Base-by-base conservation (phyloP, 257 asterid species). In the Scutellaria barbata region DNA sequence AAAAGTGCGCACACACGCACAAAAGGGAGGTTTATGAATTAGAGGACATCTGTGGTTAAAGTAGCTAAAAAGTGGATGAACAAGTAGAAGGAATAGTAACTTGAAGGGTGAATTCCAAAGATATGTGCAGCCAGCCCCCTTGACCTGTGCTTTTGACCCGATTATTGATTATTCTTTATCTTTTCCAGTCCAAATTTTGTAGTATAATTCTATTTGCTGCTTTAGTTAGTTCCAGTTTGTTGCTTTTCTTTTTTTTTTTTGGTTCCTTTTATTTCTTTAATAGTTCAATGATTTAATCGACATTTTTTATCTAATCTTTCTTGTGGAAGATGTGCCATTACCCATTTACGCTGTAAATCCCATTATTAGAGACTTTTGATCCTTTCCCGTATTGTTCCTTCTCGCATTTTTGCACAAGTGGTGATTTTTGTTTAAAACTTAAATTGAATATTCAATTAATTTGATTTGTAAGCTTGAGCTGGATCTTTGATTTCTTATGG, bases 121-220 rank as follows among this genome's bases (percentile, higher is more conserved):
- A 25, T 45, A 17, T 12, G 40, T 59, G 63, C 25, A 22, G 25
- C 25, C 68, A 33, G 40, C 30, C 53, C 55, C 77, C 22, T 37
- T 17, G 4, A 37, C 22, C 64, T 62, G n/a, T n/a, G n/a, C n/a
- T n/a, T n/a, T n/a, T n/a, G n/a, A n/a, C n/a, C n/a, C n/a, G n/a
- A 66, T 47, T 25, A 4, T 63, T 71, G 22, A 35, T 37, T 46
- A 2, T 46, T 68, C 14, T 56, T 74, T 57, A 57, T 69, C 48
- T 48, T 69, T 18, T 46, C 20, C 57, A n/a, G 58, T 37, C 65
- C 40, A 41, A 9, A 61, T 69, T 63, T 71, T 47, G 61, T 69
- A 33, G 13, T 68, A 41, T 57, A 16, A 30, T 25, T 70, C 16
- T 57, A 47, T 17, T 7, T 71, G 22, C 42, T 64, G 57, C 65